Base-by-base conservation (phyloP, 345 rosid species). In the Citrus australasica region DNA sequence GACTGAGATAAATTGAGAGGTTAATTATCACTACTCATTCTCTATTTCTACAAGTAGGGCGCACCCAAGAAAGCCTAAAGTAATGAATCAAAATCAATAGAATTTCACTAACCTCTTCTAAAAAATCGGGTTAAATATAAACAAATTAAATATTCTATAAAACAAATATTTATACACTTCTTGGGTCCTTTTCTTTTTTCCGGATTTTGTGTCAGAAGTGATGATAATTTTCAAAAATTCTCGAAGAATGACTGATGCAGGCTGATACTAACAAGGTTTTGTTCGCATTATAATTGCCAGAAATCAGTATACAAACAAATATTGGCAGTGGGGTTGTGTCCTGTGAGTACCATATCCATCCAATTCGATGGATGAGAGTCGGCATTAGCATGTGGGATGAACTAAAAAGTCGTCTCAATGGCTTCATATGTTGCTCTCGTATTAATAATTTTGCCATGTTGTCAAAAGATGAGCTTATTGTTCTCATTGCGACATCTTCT, bases 331-430 rank as follows among this genome's bases (percentile, higher is more conserved):
- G 56, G 56, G 22, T 51, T 17, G 22, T 5, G 22, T 51, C 56
- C 1, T 51, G 56, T 17, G 22, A 51, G 22, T 33, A 33, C 69
- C 72, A 63, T 64, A 69, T 67, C 66, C 69, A 30, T 11, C 19
- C 61, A 71, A 0, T 55, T 70, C 65, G 67, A 80, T 78, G 69
- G 63, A 17, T 40, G 83, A 63, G 79, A 76, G 73, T 74, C 42
- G 80, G 83, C 83, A 78, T 58, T 58, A 69, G 62, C 86, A 80
- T 48, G 82, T 83, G 83, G 81, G 77, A 35, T 73, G 77, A 51
- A 65, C 74, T 60, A 38, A 38, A 28, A 66, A 70, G 75, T 53
- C 71, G 66, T 78, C 58, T 38, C 72, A 37, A 75, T 78, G 40
- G 60, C 25, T 68, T 55, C 40, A 70, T 75, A 63, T 32, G n/a